Base-by-base conservation (phyloP, 164 flowering plant species). In the Euptelea pleiosperma region DNA sequence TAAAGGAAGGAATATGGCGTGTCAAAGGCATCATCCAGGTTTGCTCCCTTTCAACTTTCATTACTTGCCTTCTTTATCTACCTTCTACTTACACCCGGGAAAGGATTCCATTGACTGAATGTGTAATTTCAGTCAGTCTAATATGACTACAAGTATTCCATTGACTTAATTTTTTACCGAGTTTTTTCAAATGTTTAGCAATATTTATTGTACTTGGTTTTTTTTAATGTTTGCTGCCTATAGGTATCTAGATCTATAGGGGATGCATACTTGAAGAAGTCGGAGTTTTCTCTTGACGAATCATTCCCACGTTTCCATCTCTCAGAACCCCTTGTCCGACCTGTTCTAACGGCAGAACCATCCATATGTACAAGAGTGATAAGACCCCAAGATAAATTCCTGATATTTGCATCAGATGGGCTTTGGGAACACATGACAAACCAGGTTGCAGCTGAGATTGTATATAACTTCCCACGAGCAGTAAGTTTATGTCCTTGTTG, bases 401-500 rank as follows among this genome's bases (percentile, higher is more conserved):
- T 91, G 30, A 82, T 91, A 46, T 89, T 86, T 79, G 98, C 94
- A 47, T 88, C 96, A 45, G 98, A 89, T 71, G 98, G 96, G 14
- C 87, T 91, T 2, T 91, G 98, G 98, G 95, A 89, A 34, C 84
- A 77, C 36, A 0, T 89, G 70, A 69, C 86, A 10, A 81, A 85
- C 57, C 81, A 87, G 67, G 74, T 82, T 64, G 98, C 87, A 12
- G 96, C 62, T 22, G 86, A 85, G 39, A 76, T 87, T 6, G 93
- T 91, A 35, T 11, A 66, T 42, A 81, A 73, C 1, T 52, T 64
- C 61, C 87, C 92, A 1, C 77, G 90, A 62, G 35, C 55, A 39
- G 98, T 91, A 71, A 47, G 79, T 68, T 21, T 54, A 37, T 33
- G 30, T 52, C 14, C 14, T 10, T 33, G 18, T 19, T 55, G 5